phyloP scores from a whole-genome alignment of 1,284 basidiomycete species.

The Golubevia sp. region DNA sequence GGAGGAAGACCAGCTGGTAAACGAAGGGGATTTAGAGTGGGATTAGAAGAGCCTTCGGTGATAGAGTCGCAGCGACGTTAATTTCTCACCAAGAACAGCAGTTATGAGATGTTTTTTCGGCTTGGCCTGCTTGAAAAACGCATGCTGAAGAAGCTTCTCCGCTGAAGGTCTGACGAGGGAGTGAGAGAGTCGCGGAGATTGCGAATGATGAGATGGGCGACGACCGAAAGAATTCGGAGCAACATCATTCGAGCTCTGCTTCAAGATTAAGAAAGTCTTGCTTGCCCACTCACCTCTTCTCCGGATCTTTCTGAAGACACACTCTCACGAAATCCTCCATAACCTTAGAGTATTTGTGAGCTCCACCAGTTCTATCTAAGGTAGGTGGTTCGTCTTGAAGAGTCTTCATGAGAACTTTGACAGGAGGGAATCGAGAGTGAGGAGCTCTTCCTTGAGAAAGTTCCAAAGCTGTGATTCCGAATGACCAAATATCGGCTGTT shows the following conservation, averaged over 20 bases:
- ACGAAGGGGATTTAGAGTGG: too few species aligned
- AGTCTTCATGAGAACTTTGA: conserved; percentile 74
- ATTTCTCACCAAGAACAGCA: conserved; percentile 67
- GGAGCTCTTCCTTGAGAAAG: conserved; percentile 81
- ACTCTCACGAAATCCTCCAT: conserved; percentile 80
- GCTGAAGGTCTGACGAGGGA: conserved; percentile 70
- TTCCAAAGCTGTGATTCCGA: conserved; percentile 83
- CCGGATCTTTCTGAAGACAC: conserved; percentile 82
- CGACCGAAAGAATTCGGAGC: background rate
- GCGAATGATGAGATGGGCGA: background rate
- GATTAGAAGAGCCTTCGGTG: too few species aligned
- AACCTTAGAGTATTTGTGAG: conserved; percentile 77
- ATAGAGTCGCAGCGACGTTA: background rate
- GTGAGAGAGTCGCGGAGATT: background rate
- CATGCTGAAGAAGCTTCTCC: conserved; percentile 74
- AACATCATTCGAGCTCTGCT: background rate
- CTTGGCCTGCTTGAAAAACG: conserved; percentile 78
- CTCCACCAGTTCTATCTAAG: conserved; percentile 73
- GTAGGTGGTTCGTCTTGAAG: conserved; percentile 66
- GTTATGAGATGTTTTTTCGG: conserved; percentile 75
- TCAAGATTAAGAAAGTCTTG: too few species aligned
- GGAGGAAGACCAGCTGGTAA: conserved; percentile 33
- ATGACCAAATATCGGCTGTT: conserved; percentile 85
- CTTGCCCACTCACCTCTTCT: conserved; percentile 66
- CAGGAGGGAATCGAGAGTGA: conserved; percentile 74